Conservation (phyloP, 78 protist genomes). For the Goniomonas avonlea region DNA sequence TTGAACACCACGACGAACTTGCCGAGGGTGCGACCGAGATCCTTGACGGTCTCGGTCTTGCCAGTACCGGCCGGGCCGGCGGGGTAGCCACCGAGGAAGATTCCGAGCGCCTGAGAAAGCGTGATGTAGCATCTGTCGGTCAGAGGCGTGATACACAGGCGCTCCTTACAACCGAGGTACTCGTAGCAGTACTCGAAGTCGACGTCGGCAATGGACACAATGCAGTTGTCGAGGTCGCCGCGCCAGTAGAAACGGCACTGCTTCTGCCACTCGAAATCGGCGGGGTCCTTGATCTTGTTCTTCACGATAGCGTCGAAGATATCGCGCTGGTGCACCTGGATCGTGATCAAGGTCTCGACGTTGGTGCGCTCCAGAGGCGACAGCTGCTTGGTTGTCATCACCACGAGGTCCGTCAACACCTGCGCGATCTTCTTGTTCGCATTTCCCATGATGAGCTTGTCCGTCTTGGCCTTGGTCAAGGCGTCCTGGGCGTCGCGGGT, state of each 20-base stretch:
- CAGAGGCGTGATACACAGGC: constrained; percentile 83
- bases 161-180: constrained; percentile 72
- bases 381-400: constrained; percentile 32
- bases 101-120: constrained; percentile 64
- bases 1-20: constrained; percentile 71
- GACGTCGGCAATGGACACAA: constrained; percentile 64
- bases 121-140: constrained; percentile 86
- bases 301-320: constrained; percentile 35
- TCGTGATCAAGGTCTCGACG: constrained; percentile 76
- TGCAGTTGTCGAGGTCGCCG: constrained; percentile 26
- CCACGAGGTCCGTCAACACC: constrained; percentile 41
- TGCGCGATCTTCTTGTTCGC: neutral
- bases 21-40: constrained; percentile 71
- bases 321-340: constrained; percentile 81
- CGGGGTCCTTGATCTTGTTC: constrained; percentile 9
- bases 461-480: constrained; percentile 14
- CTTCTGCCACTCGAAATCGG: constrained; percentile 76
- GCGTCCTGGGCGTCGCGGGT: constrained; percentile 56
- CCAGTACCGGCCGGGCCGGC: constrained; percentile 93
- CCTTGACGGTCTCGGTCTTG: constrained; percentile 88
- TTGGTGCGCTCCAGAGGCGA: constrained; percentile 42
- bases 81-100: constrained; percentile 83
- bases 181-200: constrained; percentile 71
- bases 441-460: neutral
- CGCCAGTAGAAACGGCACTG: constrained; percentile 75